phyloP scores from a whole-genome alignment of 768 basidiomycete species.

The Suillus fuscotomentosus region DNA sequence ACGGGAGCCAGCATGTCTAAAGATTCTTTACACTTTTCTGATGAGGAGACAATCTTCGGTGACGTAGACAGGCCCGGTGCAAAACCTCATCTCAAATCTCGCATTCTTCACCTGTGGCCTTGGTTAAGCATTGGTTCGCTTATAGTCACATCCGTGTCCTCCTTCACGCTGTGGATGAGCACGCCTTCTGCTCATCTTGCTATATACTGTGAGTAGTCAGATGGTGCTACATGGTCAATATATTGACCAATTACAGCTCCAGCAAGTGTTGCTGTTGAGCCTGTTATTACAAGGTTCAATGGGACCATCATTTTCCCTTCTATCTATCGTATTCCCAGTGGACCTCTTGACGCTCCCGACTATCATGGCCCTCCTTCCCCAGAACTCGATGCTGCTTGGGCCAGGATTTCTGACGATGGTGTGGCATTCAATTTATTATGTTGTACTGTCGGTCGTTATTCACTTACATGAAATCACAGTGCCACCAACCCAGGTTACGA shows the following conservation, averaged over 20 bases:
- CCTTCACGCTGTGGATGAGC: conserved; percentile 10
- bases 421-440: neutral
- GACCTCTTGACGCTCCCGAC: neutral
- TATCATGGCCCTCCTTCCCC: neutral
- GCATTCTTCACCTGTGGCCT: neutral
- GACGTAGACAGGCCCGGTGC: neutral
- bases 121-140: conserved; percentile 8
- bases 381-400: neutral
- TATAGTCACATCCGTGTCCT: neutral
- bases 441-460: neutral
- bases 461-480: neutral
- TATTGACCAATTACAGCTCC: conserved; percentile 4
- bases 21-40: neutral
- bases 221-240: neutral
- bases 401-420: conserved; percentile 4
- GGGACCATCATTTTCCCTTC: conserved; percentile 3
- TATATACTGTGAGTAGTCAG: neutral
- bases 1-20: neutral
- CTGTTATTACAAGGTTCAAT: conserved; percentile 6
- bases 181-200: neutral
- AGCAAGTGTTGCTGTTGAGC: conserved; percentile 12
- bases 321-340: conserved; percentile 3
- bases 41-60: neutral
- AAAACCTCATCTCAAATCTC: neutral
- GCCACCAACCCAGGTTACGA: conserved; percentile 5